Evolutionary conservation across 768 basidiomycete genomes (phyloP), one percentile per base, ranked within the genome.

Genomic region (Psilocybe cubensis): DNA sequence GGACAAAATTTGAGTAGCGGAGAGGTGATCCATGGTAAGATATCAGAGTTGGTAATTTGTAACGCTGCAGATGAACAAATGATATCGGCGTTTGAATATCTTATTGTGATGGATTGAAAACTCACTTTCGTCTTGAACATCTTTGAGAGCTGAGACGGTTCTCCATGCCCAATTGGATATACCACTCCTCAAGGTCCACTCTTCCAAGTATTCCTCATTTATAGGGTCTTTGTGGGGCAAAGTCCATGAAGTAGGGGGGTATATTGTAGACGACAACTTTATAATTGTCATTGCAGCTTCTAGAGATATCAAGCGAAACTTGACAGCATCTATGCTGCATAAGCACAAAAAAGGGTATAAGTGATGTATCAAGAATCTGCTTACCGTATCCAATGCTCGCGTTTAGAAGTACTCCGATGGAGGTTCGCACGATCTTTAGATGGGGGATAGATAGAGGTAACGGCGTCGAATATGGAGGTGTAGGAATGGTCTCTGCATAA

Each of bases 161-260:
- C 86, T 80, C 90, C 91, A 93, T 40, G 85, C 81, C 92, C 92
- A 94, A 43, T 80, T 83, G 2, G 88, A 84, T 25, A 93, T 74
- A 7, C 80, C 81, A 52, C 76, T 81, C 18, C 92, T 83, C 44
- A 89, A 68, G 23, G 66, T 76, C 91, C 91, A 94, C 44, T 82
- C 76, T 60, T 91, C 88, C 29, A 74, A 71, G 27, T 68, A 63
- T n/a, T 69, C 55, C 24, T 63, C 71, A 1, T 67, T 61, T 12
- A 70, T 52, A 12, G 57, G 20, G 25, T 53, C 51, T 11, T 58
- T 52, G 28, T 63, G 57, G 5, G 61, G 52, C 28, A 64, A 60
- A 21, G 77, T 72, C 92, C 92, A 94, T 11, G 82, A 74, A 9
- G 83, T 85, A 11, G 86, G 82, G n/a, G 88, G 88, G 68, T 92